phyloP scores from a whole-genome alignment of 129 eudicot species.

The Chrysanthemum makinoi region DNA sequence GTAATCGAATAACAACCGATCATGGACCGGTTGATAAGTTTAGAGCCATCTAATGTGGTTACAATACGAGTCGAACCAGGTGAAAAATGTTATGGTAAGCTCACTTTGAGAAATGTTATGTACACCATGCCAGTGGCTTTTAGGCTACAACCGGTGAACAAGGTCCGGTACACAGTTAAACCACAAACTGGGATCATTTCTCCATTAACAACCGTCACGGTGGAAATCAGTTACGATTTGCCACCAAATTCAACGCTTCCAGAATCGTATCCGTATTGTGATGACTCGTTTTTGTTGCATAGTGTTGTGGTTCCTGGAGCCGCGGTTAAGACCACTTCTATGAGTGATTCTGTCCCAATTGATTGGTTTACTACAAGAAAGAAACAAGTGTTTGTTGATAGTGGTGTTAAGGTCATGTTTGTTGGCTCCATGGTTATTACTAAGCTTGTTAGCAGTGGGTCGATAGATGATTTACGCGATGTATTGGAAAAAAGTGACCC shows the following conservation, averaged over 20 bases:
- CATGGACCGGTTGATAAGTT: constrained; percentile 66
- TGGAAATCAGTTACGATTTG: constrained; percentile 48
- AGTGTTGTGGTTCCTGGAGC: constrained; percentile 86
- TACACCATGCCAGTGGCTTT: constrained; percentile 88
- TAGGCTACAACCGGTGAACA: constrained; percentile 54
- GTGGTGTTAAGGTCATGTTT: constrained; percentile 66
- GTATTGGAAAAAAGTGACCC: constrained; percentile 66
- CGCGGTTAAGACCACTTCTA: constrained; percentile 41
- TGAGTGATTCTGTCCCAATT: constrained; percentile 46
- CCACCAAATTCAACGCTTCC: constrained; percentile 43
- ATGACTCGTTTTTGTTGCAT: constrained; percentile 59
- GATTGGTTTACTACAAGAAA: constrained; percentile 79
- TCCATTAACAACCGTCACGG: constrained; percentile 46
- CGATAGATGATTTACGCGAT: constrained; percentile 61
- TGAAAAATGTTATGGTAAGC: constrained; percentile 49
- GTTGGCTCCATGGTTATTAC: constrained; percentile 54
- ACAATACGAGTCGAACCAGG: constrained; percentile 55
- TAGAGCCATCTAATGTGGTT: constrained; percentile 73
- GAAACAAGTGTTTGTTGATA: constrained; percentile 70
- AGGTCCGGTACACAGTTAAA: constrained; percentile 35
- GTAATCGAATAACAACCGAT: background rate
- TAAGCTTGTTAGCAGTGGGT: constrained; percentile 48
- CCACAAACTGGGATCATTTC: constrained; percentile 73
- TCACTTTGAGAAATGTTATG: constrained; percentile 70
- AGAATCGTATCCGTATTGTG: constrained; percentile 51